These are phyloP conservation scores for Cercospora sojina DNA, from an alignment of 2,329 filamentous ascomycete genomes.

Conservation along the genomic window DNA sequence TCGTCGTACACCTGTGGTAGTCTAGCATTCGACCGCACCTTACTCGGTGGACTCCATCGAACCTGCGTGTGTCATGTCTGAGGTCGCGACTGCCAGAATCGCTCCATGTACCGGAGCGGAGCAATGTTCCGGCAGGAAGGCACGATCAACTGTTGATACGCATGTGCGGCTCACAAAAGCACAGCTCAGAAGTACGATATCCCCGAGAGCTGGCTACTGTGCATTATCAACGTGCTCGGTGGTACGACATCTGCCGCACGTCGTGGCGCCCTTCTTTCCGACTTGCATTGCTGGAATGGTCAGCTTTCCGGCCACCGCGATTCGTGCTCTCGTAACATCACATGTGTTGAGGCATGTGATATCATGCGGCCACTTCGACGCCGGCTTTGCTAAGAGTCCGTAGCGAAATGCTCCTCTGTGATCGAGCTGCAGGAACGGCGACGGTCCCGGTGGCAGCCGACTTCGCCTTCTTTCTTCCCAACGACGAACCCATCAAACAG, in stretches of 20 bases:
- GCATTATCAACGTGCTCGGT: background rate
- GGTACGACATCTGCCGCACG: background rate
- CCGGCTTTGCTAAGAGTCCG: background rate
- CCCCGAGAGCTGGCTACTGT: background rate
- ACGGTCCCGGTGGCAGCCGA: background rate
- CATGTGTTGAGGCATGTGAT: constrained; percentile 2
- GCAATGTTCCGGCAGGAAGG: background rate
- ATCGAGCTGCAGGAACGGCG: background rate
- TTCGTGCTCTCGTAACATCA: background rate
- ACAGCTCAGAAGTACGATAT: background rate
- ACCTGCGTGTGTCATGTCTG: background rate
- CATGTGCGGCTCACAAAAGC: background rate
- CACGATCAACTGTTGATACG: background rate
- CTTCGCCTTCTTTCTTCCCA: background rate
- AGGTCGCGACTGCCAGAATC: background rate
- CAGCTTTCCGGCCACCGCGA: background rate
- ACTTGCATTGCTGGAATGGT: background rate
- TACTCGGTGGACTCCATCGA: background rate
- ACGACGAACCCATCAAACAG: background rate
- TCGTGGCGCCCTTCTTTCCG: background rate
- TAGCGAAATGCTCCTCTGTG: background rate
- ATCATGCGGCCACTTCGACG: background rate
- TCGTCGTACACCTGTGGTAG: background rate
- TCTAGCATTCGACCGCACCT: background rate
- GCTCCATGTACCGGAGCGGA: background rate